These are phyloP conservation scores for Spirogloea muscicola DNA, from an alignment of 139 green algal species.

Conservation along the genomic window DNA sequence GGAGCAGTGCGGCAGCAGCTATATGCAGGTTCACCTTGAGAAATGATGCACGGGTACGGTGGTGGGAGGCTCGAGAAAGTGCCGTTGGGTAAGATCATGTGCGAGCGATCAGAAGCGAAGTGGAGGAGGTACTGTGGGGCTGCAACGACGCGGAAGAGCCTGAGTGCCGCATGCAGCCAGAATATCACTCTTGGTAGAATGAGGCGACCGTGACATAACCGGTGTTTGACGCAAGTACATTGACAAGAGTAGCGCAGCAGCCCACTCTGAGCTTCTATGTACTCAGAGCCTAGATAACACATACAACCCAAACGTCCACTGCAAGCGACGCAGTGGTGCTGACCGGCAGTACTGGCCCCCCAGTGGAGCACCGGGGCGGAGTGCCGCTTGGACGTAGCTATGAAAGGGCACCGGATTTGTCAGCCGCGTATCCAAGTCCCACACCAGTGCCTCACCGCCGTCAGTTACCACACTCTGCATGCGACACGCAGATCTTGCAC, in stretches of 20 bases:
- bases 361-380: neutral
- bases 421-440: conserved; percentile 39
- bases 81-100: conserved; percentile 43
- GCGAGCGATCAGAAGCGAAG: conserved; percentile 82
- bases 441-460: conserved; percentile 13
- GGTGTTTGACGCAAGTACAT: neutral
- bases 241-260: neutral
- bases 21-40: conserved; percentile 11
- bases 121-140: conserved; percentile 78
- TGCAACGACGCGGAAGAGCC: conserved; percentile 18
- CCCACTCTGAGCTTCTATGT: neutral
- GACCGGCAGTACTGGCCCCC: neutral
- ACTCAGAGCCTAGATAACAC: too few relatives aligned
- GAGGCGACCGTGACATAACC: too few relatives aligned
- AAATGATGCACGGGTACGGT: neutral
- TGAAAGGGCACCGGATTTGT: conserved; percentile 12
- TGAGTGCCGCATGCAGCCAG: too few relatives aligned
- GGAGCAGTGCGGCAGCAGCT: too few relatives aligned
- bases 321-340: neutral
- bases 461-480: neutral
- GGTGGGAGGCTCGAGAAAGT: neutral
- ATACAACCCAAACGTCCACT: neutral
- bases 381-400: conserved; percentile 7
- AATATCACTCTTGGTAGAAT: too few relatives aligned
- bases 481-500: too few relatives aligned